phyloP scores from a whole-genome alignment of 2,329 filamentous ascomycete genomes.

The Pseudomassariella vexata region DNA sequence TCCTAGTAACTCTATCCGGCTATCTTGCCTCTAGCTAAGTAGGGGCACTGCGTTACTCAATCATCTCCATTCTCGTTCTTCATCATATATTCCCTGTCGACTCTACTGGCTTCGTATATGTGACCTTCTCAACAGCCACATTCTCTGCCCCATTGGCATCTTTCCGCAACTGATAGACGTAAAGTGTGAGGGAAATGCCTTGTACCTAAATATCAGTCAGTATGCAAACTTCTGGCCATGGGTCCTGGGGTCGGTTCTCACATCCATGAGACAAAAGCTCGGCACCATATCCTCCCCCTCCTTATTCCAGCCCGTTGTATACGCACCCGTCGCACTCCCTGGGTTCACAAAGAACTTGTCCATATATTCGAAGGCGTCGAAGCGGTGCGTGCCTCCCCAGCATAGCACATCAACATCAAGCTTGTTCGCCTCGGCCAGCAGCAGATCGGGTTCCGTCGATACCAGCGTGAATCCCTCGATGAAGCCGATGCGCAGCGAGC shows the following conservation, averaged over 20 bases:
- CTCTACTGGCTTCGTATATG: slow-evolving; percentile 71
- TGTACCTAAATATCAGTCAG: slow-evolving; percentile 59
- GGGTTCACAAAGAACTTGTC: slow-evolving; percentile 71
- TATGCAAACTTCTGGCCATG: not conserved
- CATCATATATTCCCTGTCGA: slow-evolving; percentile 27
- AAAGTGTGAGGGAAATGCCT: slow-evolving; percentile 90
- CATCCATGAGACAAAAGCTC: slow-evolving; percentile 97
- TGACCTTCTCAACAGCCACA: slow-evolving; percentile 80
- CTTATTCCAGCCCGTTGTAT: slow-evolving; percentile 45
- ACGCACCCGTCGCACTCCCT: slow-evolving; percentile 60
- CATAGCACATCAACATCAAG: slow-evolving; percentile 65
- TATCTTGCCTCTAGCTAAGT: too few species aligned
- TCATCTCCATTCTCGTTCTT: not conserved
- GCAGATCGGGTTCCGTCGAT: slow-evolving; percentile 59
- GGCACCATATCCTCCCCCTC: slow-evolving; percentile 66
- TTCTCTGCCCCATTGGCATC: slow-evolving; percentile 72
- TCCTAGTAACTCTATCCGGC: too few species aligned
- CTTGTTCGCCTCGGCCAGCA: slow-evolving; percentile 62
- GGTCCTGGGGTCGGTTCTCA: slow-evolving; percentile 43
- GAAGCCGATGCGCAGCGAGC: slow-evolving; percentile 60
- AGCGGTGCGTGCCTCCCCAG: slow-evolving; percentile 63
- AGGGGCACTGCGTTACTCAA: slow-evolving; percentile 1
- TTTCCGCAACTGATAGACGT: slow-evolving; percentile 83
- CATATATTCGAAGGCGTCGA: slow-evolving; percentile 69
- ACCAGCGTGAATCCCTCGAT: slow-evolving; percentile 65